Base-by-base conservation (phyloP, 345 rosid genomes). In the Pistacia integerrima region DNA sequence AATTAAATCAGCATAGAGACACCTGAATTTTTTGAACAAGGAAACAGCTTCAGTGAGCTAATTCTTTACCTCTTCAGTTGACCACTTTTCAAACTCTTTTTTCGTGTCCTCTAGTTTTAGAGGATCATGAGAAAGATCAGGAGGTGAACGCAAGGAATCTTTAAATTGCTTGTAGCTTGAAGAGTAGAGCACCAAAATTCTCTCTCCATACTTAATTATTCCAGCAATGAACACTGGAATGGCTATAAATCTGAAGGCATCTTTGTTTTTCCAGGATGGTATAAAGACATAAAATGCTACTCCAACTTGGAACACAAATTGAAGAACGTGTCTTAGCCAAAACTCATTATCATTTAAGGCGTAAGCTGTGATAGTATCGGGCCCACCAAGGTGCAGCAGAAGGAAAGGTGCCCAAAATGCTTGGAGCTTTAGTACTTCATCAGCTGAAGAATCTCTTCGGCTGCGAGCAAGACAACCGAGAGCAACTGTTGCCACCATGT, bases 341-440 rank as follows among this genome's bases (percentile, higher is more conserved):
- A 86, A 20, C 69, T 86, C 78, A 9, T 84, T 76, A 74, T 86
- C 89, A 63, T 84, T 81, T 13, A 84, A 81, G 9, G 86, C 70
- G 56, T 84, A 85, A 0, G 86, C 89, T 17, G 87, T 86, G 72
- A 82, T 84, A 22, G 84, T 79, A 59, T 86, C 82, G 0, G 89
- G 87, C 8, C 89, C 83, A 55, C 87, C 87, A 3, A 84, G 82
- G 65, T 86, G 87, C 69, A 86, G 41, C 44, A 86, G 76, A 58
- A 83, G 77, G 70, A 86, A 83, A 0, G 82, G 85, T 14, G 81
- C 79, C 84, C 87, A 84, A 20, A 82, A 81, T 4, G 81, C 77
- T 13, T 57, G 56, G 1, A n/a, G 59, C n/a, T 8, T 11, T 22
- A 18, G 33, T 16, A 25, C 33, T 1, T 0, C 36, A 30, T 7